These are phyloP conservation scores for Ophidiomyces ophidiicola DNA, from an alignment of 2,329 filamentous ascomycete species.

Conservation along the genomic window DNA sequence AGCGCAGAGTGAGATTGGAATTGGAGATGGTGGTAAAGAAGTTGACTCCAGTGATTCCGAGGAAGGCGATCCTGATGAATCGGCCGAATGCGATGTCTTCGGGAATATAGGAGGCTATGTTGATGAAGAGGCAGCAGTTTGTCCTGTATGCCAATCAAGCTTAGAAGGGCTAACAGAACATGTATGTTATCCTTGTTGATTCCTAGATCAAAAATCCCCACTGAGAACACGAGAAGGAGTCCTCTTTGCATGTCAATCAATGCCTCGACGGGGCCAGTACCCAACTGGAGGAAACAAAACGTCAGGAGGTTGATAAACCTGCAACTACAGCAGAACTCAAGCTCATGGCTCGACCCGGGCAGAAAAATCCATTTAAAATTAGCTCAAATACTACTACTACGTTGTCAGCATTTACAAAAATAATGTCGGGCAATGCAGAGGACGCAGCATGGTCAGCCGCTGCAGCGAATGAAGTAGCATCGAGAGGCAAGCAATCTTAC, in stretches of 20 bases:
- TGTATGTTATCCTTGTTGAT: slow-evolving; percentile 20
- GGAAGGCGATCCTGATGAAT: slow-evolving; percentile 24
- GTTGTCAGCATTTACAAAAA: slow-evolving; percentile 71
- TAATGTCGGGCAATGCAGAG: slow-evolving; percentile 89
- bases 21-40: slow-evolving; percentile 22
- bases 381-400: slow-evolving; percentile 25
- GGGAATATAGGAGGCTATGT: background rate
- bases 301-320: slow-evolving; percentile 17
- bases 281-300: slow-evolving; percentile 35
- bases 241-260: slow-evolving; percentile 75
- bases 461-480: slow-evolving; percentile 62
- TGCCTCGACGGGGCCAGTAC: slow-evolving; percentile 75
- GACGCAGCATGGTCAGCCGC: slow-evolving; percentile 81
- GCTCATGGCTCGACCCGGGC: slow-evolving; percentile 61
- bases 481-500: slow-evolving; percentile 74
- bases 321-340: slow-evolving; percentile 54
- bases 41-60: slow-evolving; percentile 15
- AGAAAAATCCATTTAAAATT: slow-evolving; percentile 62
- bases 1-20: slow-evolving; percentile 16
- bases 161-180: slow-evolving; percentile 46
- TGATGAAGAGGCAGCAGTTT: slow-evolving; percentile 34
- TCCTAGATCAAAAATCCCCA: background rate
- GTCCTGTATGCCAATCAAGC: slow-evolving; percentile 64
- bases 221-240: slow-evolving; percentile 43
- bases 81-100: background rate